These are phyloP conservation scores for Mycena filopes DNA, from an alignment of 768 basidiomycete species.

Conservation along the genomic window DNA sequence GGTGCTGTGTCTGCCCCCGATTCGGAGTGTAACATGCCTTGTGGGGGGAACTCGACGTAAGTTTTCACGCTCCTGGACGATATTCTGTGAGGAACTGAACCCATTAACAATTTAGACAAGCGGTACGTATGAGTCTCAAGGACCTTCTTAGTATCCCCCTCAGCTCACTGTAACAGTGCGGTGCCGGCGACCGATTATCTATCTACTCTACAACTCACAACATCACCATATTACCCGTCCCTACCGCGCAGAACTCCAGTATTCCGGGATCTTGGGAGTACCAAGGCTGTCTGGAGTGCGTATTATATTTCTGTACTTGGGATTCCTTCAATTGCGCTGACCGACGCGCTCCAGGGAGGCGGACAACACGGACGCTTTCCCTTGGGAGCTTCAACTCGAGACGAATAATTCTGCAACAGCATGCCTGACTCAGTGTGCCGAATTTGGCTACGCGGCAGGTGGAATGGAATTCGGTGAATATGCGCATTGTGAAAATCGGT, in stretches of 20 bases:
- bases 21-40: constrained; percentile 76
- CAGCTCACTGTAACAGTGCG: constrained; percentile 62
- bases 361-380: constrained; percentile 59
- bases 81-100: not conserved
- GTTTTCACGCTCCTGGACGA: constrained; percentile 33
- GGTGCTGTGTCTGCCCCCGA: constrained; percentile 64
- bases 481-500: too few species aligned
- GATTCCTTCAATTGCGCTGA: not conserved
- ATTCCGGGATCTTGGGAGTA: constrained; percentile 76
- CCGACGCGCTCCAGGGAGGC: constrained; percentile 55
- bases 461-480: constrained; percentile 59
- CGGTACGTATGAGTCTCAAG: not conserved
- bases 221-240: constrained; percentile 68
- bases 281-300: constrained; percentile 74
- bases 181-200: constrained; percentile 77
- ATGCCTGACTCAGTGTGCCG: constrained; percentile 75
- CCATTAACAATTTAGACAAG: constrained; percentile 3
- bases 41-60: constrained; percentile 74
- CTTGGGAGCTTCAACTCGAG: constrained; percentile 66
- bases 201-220: constrained; percentile 64
- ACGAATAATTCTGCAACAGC: constrained; percentile 71
- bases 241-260: constrained; percentile 60
- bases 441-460: constrained; percentile 77
- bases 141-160: constrained; percentile 49
- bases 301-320: not conserved